Percentiles rank a stretch among this genome's conserved stretches.
These are phyloP conservation scores for Corallochytrium limacisporum DNA, from an alignment of 78 protist species.

Conservation along the genomic window DNA sequence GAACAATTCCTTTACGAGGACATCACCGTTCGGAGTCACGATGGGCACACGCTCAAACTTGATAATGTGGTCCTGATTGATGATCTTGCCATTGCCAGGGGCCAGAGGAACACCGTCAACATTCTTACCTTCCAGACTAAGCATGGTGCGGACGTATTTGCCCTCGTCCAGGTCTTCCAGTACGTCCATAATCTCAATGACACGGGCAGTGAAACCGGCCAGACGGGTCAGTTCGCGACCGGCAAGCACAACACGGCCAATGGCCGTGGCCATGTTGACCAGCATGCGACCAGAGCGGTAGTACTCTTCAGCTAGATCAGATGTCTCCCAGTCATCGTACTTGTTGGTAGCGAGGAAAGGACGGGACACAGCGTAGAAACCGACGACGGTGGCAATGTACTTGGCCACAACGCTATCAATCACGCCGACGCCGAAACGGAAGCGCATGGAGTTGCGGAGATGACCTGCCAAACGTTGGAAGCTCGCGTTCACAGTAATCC, in stretches of 20 bases:
- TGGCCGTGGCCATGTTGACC: slow-evolving; percentile 9
- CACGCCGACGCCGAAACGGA: slow-evolving; percentile 14
- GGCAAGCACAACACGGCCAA: slow-evolving; percentile 10
- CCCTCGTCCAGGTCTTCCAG: not conserved
- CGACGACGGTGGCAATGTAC: slow-evolving; percentile 16
- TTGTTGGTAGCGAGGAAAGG: slow-evolving; percentile 5
- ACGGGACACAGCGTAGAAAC: slow-evolving; percentile 1
- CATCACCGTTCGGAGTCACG: slow-evolving; percentile 14
- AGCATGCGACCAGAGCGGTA: slow-evolving; percentile 14
- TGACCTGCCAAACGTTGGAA: not conserved
- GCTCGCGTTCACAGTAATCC: not conserved
- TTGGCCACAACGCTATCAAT: slow-evolving; percentile 10
- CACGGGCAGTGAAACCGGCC: not conserved
- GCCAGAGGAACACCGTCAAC: too few relatives aligned
- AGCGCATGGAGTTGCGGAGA: not conserved
- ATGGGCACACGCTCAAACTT: not conserved
- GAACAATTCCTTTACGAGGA: not conserved
- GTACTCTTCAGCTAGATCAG: slow-evolving; percentile 7
- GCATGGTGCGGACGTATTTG: not conserved
- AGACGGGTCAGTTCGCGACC: slow-evolving; percentile 9
- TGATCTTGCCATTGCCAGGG: too few relatives aligned
- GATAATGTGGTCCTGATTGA: too few relatives aligned
- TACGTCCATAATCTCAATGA: not conserved
- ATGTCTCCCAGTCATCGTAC: too few relatives aligned
- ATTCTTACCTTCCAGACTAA: too few relatives aligned